Evolutionary conservation across 208 protist genomes (phyloP).

Genomic region (Trypanosoma rangeli): DNA sequence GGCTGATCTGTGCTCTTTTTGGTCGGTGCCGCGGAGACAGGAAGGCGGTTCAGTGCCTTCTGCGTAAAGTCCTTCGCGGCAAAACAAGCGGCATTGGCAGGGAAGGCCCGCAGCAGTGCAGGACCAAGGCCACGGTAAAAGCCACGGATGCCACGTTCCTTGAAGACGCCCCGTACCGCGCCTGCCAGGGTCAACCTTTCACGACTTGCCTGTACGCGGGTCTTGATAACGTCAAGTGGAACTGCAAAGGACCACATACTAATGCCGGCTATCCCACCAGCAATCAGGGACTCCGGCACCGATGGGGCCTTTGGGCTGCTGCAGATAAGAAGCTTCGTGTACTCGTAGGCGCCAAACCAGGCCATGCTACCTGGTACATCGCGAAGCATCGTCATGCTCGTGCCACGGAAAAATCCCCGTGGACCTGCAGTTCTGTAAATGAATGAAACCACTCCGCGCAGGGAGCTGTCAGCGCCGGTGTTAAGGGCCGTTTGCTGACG

Average conservation of each 20-base stretch:
- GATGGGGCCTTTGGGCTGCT: conserved; percentile 19
- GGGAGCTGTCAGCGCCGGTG: conserved; percentile 24
- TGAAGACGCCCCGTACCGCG: conserved; percentile 20
- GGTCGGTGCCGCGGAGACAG: not conserved
- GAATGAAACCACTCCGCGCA: conserved; percentile 19
- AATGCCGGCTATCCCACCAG: conserved; percentile 46
- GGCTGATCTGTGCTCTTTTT: not conserved
- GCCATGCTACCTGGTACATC: conserved; percentile 43
- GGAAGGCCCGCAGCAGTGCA: conserved; percentile 37
- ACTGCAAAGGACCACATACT: conserved; percentile 40
- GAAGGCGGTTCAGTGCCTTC: conserved; percentile 13
- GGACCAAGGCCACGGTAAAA: conserved; percentile 46
- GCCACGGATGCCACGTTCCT: conserved; percentile 26
- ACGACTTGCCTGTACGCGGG: conserved; percentile 35
- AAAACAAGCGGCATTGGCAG: conserved; percentile 43
- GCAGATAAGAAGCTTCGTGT: conserved; percentile 27
- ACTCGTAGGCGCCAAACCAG: conserved; percentile 54
- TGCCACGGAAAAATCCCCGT: conserved; percentile 33
- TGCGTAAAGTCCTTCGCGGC: conserved; percentile 26
- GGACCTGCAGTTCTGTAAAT: conserved; percentile 36
- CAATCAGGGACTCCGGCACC: conserved; percentile 28
- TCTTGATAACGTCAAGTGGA: conserved; percentile 52
- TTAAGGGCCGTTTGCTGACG: conserved; percentile 44
- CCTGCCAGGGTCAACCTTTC: not conserved
- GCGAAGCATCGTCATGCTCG: conserved; percentile 36